Base-by-base conservation (phyloP, 768 basidiomycete species). In the Crucibulum laeve region DNA sequence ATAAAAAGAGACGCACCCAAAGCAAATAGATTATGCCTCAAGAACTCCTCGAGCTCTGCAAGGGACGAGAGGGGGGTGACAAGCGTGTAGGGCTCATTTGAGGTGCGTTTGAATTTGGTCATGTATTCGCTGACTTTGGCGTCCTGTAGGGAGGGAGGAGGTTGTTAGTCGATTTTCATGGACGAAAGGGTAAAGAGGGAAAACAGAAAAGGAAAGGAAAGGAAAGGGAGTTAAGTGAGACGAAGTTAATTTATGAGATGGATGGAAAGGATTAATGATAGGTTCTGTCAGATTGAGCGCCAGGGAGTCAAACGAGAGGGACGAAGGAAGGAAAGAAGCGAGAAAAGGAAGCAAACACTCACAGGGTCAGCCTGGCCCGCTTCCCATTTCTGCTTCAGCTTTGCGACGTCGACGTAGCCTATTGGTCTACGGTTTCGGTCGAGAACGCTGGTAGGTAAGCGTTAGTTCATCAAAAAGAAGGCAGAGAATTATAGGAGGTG, bases 51-150 rank as follows among this genome's bases (percentile, higher is more conserved):
- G n/a, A 95, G 70, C 10, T 91, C 88, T 0, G 77, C 76, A 7
- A 95, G 72, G 2, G 88, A 76, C 4, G 91, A 86, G 35, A 77
- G 66, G 1, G 91, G 91, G 1, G 90, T 90, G 52, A 95, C 89
- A 42, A 86, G 63, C 10, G 80, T 84, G 61, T 91, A 91, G 2
- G 84, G 82, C 43, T 84, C 65, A 3, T 73, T 73, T 6, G 75
- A 62, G 4, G 70, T 71, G 24, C 88, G 80, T 53, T 80, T 73
- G 68, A 92, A 92, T 52, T 75, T 84, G 26, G 72, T 79, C 82
- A 89, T 88, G 60, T 82, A 79, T 36, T 74, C 58, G 40, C 69
- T 66, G 15, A 93, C 81, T 53, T 79, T 81, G 56, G 91, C 91
- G 51, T 71, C 69, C 87, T 91, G 42, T 6, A 47, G 25, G 24